phyloP scores from a whole-genome alignment of 2,329 filamentous ascomycete genomes.

The Cladobotryum mycophilum region DNA sequence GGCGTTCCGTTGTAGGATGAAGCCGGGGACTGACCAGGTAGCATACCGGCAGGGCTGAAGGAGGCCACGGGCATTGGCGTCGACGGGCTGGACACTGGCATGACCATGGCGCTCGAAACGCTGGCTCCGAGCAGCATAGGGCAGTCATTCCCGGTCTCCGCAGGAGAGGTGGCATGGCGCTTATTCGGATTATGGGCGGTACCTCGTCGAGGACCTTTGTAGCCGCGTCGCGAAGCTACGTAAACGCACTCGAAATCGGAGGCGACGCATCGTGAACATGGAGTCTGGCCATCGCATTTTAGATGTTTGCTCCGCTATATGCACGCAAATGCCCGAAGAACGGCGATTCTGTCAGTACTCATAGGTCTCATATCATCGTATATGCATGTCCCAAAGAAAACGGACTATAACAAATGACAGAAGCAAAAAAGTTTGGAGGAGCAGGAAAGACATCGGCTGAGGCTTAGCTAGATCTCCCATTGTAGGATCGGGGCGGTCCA shows the following conservation, averaged over 20 bases:
- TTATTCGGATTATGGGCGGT: slow-evolving; percentile 42
- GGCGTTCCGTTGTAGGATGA: slow-evolving; percentile 17
- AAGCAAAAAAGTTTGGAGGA: too few relatives aligned
- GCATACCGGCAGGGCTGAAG: slow-evolving; percentile 11
- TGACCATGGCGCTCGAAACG: slow-evolving; percentile 8
- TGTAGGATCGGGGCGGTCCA: not conserved
- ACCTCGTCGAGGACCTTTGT: slow-evolving; percentile 51
- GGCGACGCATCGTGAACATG: slow-evolving; percentile 61
- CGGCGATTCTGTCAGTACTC: slow-evolving; percentile 3
- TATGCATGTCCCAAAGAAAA: not conserved
- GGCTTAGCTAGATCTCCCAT: not conserved
- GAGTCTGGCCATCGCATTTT: slow-evolving; percentile 66
- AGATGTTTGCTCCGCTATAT: slow-evolving; percentile 58
- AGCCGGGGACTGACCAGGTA: slow-evolving; percentile 11
- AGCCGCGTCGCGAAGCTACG: slow-evolving; percentile 67
- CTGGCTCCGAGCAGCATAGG: slow-evolving; percentile 27
- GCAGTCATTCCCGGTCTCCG: slow-evolving; percentile 29
- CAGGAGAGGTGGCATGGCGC: slow-evolving; percentile 40
- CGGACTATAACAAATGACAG: too few relatives aligned
- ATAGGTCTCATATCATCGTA: not conserved
- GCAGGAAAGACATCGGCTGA: not conserved
- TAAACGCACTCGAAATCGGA: slow-evolving; percentile 61
- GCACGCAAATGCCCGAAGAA: not conserved
- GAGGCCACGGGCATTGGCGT: slow-evolving; percentile 3
- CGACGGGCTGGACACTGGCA: slow-evolving; percentile 3